Percentiles rank a stretch among this genome's conserved stretches.
phyloP scores from a whole-genome alignment of 2,329 filamentous ascomycete species.

The Bipolaris oryzae region DNA sequence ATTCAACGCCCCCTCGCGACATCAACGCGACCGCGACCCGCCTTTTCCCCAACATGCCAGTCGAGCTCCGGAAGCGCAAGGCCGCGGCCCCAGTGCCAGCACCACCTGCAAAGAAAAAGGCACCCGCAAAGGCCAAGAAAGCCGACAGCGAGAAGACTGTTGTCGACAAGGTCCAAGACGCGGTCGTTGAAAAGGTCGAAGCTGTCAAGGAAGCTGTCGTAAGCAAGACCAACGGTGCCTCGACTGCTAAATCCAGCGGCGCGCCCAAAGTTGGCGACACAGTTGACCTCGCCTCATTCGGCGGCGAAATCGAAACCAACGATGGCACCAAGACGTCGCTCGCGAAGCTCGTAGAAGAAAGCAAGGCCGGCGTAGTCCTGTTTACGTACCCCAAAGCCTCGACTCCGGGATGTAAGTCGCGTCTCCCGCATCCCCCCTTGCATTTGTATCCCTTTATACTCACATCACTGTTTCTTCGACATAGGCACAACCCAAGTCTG shows the following conservation, averaged over 20 bases:
- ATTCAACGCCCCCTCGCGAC: constrained; percentile 23
- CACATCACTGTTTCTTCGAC: constrained; percentile 4
- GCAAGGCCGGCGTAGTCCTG: constrained; percentile 83
- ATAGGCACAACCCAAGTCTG: constrained; percentile 91
- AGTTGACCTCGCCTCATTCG: constrained; percentile 62
- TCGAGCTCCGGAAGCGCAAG: constrained; percentile 69
- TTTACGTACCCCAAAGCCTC: constrained; percentile 97
- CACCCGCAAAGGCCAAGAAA: constrained; percentile 49
- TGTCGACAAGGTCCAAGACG: constrained; percentile 42
- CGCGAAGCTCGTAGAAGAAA: constrained; percentile 79
- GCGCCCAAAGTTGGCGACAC: constrained; percentile 56
- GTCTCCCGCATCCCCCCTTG: background rate
- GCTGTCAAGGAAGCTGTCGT: constrained; percentile 42
- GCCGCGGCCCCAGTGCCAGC: constrained; percentile 58
- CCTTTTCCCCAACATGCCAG: constrained; percentile 47
- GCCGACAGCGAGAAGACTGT: constrained; percentile 37
- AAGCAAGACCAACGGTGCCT: constrained; percentile 29
- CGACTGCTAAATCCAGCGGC: constrained; percentile 29
- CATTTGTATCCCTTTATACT: constrained; percentile 8
- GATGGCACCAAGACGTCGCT: constrained; percentile 81
- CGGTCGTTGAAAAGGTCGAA: constrained; percentile 42
- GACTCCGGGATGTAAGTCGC: constrained; percentile 84
- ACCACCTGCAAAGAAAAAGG: constrained; percentile 56
- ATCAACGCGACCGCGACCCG: constrained; percentile 26
- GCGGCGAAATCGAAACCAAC: constrained; percentile 79